Base-by-base conservation (phyloP, 306 rosid species). In the Malus sylvestris region DNA sequence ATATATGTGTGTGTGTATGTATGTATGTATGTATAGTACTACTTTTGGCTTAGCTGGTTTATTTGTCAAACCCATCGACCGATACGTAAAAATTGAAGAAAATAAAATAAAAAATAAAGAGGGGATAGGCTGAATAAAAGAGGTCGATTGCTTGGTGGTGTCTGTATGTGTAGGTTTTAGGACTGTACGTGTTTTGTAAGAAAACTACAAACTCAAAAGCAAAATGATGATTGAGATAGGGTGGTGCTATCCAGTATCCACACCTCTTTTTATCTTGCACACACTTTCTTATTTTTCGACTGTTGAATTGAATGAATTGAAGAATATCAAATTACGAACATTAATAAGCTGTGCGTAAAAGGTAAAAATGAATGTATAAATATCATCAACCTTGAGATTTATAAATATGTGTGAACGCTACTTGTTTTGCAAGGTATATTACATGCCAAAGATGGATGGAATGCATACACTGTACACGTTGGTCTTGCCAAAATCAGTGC, bases 221-320 rank as follows among this genome's bases (percentile, higher is more conserved):
- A 55, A 46, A 20, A 5, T 49, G 55, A 49, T 49, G 55, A 49
- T 15, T 16, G 3, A 49, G 55, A 15, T 7, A 6, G 42, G 42
- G 10, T 7, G 42, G 40, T 35, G 40, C 40, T 35, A 35, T 35
- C 40, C 9, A 6, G 9, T 35, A 35, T 35, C 38, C 40, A 35
- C 40, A 35, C 6, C 9, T 35, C 2, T 35, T 35, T 35, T 35
- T 35, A 35, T 35, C 38, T 35, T 35, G 38, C 38, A 6, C 2
- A 35, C 0, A 0, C 2, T 35, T 35, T 35, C 0, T 6, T 6
- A 35, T 35, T 35, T 6, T 35, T 35, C 0, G 0, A 6, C 0
- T 0, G 0, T 35, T 35, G 0, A 35, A 35, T 35, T 1, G 0
- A 35, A 35, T 35, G 2, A 35, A 35, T 35, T 35, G 0, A 35